These are phyloP conservation scores for Coriolopsis trogii DNA, from an alignment of 1,284 basidiomycete genomes.

Conservation along the genomic window DNA sequence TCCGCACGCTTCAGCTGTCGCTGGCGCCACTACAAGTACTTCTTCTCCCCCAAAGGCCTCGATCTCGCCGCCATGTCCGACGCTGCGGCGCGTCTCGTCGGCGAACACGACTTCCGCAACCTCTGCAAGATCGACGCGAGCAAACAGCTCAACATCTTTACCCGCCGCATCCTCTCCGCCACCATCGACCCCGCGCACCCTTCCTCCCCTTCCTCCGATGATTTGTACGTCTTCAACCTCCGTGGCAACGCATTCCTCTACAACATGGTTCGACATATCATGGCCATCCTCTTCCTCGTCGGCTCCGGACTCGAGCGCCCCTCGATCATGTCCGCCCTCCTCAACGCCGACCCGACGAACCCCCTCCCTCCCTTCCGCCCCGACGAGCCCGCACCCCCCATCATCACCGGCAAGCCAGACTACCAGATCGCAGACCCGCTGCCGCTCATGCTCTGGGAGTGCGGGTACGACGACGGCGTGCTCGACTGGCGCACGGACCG, in stretches of 20 bases:
- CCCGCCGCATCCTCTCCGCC: conserved; percentile 65
- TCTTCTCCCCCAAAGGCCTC: conserved; percentile 74
- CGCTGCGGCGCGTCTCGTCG: conserved; percentile 75
- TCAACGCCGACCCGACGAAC: conserved; percentile 61
- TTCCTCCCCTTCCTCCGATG: too few relatives aligned
- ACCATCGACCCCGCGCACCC: conserved; percentile 51
- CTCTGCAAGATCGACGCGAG: conserved; percentile 93
- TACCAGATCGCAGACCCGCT: conserved; percentile 94
- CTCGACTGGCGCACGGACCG: conserved; percentile 78
- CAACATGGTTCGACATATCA: conserved; percentile 97
- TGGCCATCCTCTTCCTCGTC: conserved; percentile 90
- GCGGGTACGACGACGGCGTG: conserved; percentile 72
- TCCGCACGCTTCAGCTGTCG: conserved; percentile 89
- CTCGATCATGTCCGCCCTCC: conserved; percentile 69
- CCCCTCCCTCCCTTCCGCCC: conserved; percentile 35
- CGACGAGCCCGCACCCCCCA: conserved; percentile 43
- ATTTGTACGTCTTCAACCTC: conserved; percentile 83
- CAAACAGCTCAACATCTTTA: conserved; percentile 89
- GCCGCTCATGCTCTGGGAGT: conserved; percentile 93
- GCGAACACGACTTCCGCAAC: conserved; percentile 96
- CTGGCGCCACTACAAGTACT: conserved; percentile 97
- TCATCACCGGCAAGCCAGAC: conserved; percentile 77
- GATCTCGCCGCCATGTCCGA: conserved; percentile 79
- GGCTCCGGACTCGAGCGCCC: conserved; percentile 83
- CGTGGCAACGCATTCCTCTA: conserved; percentile 92